phyloP scores from a whole-genome alignment of 495 filamentous ascomycete genomes.

The Daldinia loculata region DNA sequence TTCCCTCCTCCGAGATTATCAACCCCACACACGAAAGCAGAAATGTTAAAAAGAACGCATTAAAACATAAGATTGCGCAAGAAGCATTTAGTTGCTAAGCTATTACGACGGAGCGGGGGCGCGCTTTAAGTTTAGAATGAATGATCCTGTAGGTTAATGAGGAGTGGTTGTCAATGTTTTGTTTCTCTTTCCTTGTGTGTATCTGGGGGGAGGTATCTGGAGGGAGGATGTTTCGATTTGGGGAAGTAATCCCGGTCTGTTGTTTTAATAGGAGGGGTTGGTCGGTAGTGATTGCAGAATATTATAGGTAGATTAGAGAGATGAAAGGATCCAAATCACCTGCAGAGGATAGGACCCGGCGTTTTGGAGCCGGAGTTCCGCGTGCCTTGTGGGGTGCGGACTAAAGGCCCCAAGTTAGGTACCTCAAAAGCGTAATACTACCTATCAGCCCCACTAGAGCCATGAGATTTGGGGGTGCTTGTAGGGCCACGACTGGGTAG shows the following conservation, averaged over 20 bases:
- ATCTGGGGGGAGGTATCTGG: neutral
- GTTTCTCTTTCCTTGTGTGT: constrained; percentile 15
- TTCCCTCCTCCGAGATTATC: constrained; percentile 30
- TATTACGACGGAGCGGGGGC: constrained; percentile 9
- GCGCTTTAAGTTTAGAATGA: constrained; percentile 37
- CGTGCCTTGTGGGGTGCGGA: constrained; percentile 26
- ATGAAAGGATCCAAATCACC: constrained; percentile 34
- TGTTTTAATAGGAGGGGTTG: constrained; percentile 32
- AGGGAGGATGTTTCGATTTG: constrained; percentile 25
- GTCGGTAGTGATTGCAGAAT: neutral
- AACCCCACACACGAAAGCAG: constrained; percentile 18
- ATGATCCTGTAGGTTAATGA: constrained; percentile 18
- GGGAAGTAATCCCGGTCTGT: constrained; percentile 7
- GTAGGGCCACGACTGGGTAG: neutral
- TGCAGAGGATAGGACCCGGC: constrained; percentile 33
- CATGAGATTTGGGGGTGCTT: constrained; percentile 3
- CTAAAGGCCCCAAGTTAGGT: constrained; percentile 22
- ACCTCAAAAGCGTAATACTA: neutral
- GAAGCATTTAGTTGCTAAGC: constrained; percentile 5
- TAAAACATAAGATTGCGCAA: constrained; percentile 28
- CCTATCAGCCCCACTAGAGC: constrained; percentile 33
- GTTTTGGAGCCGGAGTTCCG: constrained; percentile 40
- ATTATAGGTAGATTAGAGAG: neutral
- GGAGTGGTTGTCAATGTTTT: constrained; percentile 16
- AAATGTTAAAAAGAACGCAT: constrained; percentile 20